Conservation (phyloP, 2,329 filamentous ascomycete genomes). For the Fusarium sp. region DNA sequence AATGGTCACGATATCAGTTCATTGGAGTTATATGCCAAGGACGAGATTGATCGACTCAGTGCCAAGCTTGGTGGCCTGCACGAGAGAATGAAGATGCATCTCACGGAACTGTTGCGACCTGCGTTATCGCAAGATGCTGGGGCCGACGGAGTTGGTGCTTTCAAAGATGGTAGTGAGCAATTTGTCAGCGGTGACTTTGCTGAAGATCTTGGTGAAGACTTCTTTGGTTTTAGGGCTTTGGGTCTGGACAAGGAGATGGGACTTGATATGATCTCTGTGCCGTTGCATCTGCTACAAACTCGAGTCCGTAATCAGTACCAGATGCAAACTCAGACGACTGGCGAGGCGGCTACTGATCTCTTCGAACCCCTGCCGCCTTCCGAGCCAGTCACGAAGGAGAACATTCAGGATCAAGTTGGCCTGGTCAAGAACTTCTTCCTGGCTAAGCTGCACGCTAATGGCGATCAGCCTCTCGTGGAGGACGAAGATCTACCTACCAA, state of each 20-base stretch:
- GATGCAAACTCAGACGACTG: slow-evolving; percentile 74
- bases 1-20: slow-evolving; percentile 84
- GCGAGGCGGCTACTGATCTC: slow-evolving; percentile 67
- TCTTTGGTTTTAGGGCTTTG: slow-evolving; percentile 97
- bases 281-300: slow-evolving; percentile 91
- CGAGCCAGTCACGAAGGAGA: slow-evolving; percentile 82
- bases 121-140: slow-evolving; percentile 80
- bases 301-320: slow-evolving; percentile 88
- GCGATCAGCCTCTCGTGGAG: slow-evolving; percentile 83
- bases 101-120: slow-evolving; percentile 92
- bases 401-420: slow-evolving; percentile 82
- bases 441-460: slow-evolving; percentile 85
- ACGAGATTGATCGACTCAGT: slow-evolving; percentile 89
- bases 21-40: slow-evolving; percentile 87
- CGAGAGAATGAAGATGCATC: slow-evolving; percentile 92
- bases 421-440: slow-evolving; percentile 93
- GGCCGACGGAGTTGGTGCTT: slow-evolving; percentile 86
- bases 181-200: slow-evolving; percentile 97
- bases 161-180: slow-evolving; percentile 96
- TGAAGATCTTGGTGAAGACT: slow-evolving; percentile 97
- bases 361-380: slow-evolving; percentile 76
- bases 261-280: slow-evolving; percentile 86
- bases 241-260: slow-evolving; percentile 93
- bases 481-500: slow-evolving; percentile 95
- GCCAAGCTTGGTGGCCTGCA: slow-evolving; percentile 85